Evolutionary conservation across 345 rosid genomes (phyloP), one percentile per base, ranked within the genome.

Genomic region (Boechera stricta): DNA sequence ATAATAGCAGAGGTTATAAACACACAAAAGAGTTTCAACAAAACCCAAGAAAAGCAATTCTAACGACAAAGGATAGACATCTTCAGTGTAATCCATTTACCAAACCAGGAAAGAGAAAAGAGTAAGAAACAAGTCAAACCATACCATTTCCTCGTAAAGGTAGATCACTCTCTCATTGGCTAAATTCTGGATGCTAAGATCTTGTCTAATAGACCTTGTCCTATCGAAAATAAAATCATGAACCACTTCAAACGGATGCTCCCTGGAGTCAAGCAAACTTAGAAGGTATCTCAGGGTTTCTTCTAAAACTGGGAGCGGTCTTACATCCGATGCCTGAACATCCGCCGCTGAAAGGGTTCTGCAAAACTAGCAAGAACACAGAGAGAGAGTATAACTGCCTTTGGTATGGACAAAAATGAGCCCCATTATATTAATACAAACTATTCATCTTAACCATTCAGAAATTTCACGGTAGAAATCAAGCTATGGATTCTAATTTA

Each of bases 181-280:
- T 71, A 94, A 81, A 71, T 87, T 86, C 80, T 94, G 98, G 92
- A 92, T 94, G 81, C 86, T 89, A 49, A 91, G 88, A 76, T 94
- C 98, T 82, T 94, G 97, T 80, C 98, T 87, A 55, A 94, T 82
- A 57, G 98, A 94, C 84, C 98, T 85, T 44, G 90, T 91, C 86
- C 98, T 87, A 78, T 94, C 98, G 83, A 87, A 94, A 65, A 94
- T 66, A 77, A 94, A 94, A 87, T 89, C 98, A 82, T 92, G 98
- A 86, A 90, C 81, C 58, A 82, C 91, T 86, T 90, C 96, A 79
- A 91, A 92, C 57, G 91, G 84, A 66, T 84, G 86, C 16, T 84
- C 89, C 2, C 69, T 59, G 42, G 86, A 84, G 65, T 92, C 90
- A 77, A 87, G 72, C 79, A 94, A 80, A 64, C 56, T 81, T 69